Evolutionary conservation across 2,329 filamentous ascomycete species (phyloP), one percentile per base, ranked within the genome.

Genomic region (Chalaropsis thielavioides): DNA sequence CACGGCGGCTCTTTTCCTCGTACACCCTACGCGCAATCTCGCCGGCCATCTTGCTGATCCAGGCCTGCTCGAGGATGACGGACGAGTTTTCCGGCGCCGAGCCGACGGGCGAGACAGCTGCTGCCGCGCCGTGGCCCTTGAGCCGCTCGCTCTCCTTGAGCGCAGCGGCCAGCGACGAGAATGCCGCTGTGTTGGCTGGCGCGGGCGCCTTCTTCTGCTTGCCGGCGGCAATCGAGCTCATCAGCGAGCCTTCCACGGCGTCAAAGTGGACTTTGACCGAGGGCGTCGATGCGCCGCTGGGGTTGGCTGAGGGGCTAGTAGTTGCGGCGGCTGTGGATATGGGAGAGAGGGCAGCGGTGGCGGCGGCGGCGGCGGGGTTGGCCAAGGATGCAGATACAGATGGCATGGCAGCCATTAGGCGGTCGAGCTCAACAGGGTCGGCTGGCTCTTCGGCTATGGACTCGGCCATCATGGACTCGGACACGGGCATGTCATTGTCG

Each of bases 31-130:
- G 80, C 43, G 91, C 90, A 70, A 97, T 92, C 74, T 97, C 94
- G 68, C 86, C 87, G 4, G 92, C 92, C 83, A 99, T 94, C 78
- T 96, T 94, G 77, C 87, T 85, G 76, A 94, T 88, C 88, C 89
- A 94, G 2, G 89, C 89, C 73, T 90, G 87, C 72, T 91, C 88
- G 31, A 90, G 77, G 61, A 90, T 89, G 35, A 81, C 79, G 0
- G 81, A 81, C 13, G 80, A 79, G 4, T 76, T 78, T 40, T 83
- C 81, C 0, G 79, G 80, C 8, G 60, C 31, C 22, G 24, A 56
- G 7, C n/a, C 19, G 13, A 13, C 15, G 22, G 49, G 6, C 8
- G 22, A 15, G 22, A 27, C 19, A 24, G 22, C 49, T 6, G 49
- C 22, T 7, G 24, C 22, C 6, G 17, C 35, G n/a, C 51, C 61